Evolutionary conservation across 331 rosid genomes (phyloP), one percentile per base, ranked within the genome.

Genomic region (Ulmus americana): DNA sequence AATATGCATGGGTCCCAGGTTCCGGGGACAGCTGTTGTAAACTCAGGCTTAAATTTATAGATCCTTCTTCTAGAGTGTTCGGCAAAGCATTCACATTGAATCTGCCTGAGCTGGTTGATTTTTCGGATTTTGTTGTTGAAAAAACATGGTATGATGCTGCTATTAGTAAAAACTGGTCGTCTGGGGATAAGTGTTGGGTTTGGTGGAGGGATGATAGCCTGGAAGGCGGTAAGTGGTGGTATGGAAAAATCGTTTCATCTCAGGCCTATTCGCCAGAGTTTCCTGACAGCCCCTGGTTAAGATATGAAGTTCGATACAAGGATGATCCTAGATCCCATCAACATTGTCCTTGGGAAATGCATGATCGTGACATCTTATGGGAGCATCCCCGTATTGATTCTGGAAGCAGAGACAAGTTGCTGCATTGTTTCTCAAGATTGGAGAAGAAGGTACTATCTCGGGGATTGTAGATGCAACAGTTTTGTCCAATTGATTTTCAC

Each of bases 311-410:
- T 64, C 71, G 62, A 54, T 90, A 90, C 65, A 76, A 73, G 72
- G 67, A 70, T 52, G 88, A 87, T 55, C 77, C 81, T 50, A 54
- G 45, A 39, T 40, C 15, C 59, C 86, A 81, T 68, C 63, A 9
- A 56, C 97, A 90, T 69, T 81, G 95, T 76, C 97, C 97, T 5
- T 90, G 97, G 97, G 97, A 90, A 70, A 80, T 90, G 45, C 76
- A 68, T 55, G 95, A 87, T 68, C 81, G 62, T 1, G 83, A 70
- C 67, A 61, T 69, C 38, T 71, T 14, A 14, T 81, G 83, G 80
- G 82, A 83, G 71, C 79, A 67, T 15, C 82, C 87, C 61, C 88
- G 71, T 72, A 74, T 90, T 59, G 86, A 83, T 67, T 75, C 54
- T 50, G 85, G 75, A 61, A 76, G 68, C 77, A 83, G 80, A 80